Percentiles rank a stretch among this genome's conserved stretches.
These are phyloP conservation scores for Anaeramoeba ignava DNA, from an alignment of 78 protist species.

Conservation along the genomic window DNA sequence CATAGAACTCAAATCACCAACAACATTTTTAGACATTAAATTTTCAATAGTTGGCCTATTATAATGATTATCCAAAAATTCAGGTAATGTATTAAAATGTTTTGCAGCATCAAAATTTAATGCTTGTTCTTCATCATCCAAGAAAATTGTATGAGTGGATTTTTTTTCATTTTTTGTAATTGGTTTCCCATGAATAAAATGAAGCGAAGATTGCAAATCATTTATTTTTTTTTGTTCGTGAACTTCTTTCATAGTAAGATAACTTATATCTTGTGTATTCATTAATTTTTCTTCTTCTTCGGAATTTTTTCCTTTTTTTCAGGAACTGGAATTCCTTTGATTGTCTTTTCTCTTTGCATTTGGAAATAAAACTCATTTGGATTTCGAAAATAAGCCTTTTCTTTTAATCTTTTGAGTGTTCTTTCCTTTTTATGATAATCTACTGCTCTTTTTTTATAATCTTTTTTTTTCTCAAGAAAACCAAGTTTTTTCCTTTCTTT, in stretches of 20 bases:
- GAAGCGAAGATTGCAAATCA: neutral
- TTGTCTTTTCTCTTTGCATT: conserved; percentile 17
- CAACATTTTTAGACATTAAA: neutral
- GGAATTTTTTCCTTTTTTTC: neutral
- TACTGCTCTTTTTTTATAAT: conserved; percentile 42
- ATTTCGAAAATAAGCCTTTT: conserved; percentile 29
- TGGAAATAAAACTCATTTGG: conserved; percentile 42
- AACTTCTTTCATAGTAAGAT: neutral
- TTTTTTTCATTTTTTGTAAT: too few relatives aligned
- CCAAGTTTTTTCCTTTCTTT: conserved; percentile 33
- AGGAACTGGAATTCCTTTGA: too few relatives aligned
- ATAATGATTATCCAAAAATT: neutral
- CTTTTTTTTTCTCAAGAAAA: conserved; percentile 60
- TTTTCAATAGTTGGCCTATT: neutral
- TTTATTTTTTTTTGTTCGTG: neutral
- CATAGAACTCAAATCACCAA: too few relatives aligned
- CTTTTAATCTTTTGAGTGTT: too few relatives aligned
- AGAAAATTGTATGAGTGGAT: conserved; percentile 17
- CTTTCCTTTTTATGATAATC: conserved; percentile 32
- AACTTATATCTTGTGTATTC: conserved; percentile 12
- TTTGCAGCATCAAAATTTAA: neutral
- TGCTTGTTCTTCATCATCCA: conserved; percentile 1
- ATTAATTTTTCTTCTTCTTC: conserved; percentile 1
- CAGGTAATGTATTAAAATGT: conserved; percentile 4
- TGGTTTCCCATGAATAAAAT: too few relatives aligned